A percentile compares a stretch with the other conserved stretches of the same genome.
Evolutionary conservation across 78 protist species (phyloP).

Genomic region (Pigoraptor vietnamica): DNA sequence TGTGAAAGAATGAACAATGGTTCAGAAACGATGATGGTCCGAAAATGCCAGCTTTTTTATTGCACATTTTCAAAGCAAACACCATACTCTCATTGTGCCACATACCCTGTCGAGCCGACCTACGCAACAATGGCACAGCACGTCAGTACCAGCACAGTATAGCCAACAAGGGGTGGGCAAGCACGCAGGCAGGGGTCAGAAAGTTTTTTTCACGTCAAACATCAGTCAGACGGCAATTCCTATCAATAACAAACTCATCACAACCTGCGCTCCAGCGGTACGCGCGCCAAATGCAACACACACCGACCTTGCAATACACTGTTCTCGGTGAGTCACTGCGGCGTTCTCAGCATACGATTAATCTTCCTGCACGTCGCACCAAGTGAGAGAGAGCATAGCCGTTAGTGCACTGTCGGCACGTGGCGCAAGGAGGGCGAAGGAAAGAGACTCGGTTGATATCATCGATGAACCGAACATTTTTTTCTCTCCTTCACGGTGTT

Average conservation of each 20-base stretch:
- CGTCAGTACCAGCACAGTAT: not conserved
- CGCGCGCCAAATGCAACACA: not conserved
- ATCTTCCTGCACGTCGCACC: no score
- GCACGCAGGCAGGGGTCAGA: not conserved
- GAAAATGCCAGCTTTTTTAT: no score
- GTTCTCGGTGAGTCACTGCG: no score
- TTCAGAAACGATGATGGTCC: no score
- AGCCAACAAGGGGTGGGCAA: not conserved
- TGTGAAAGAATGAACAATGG: no score
- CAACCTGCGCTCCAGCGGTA: not conserved
- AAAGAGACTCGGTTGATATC: not conserved
- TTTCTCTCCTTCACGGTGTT: not conserved
- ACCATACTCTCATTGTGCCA: no score
- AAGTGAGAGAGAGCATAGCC: no score
- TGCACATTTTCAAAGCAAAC: no score
- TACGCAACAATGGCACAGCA: no score
- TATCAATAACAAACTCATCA: not conserved
- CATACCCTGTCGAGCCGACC: no score
- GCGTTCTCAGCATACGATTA: no score
- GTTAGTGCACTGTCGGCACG: not conserved
- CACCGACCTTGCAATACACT: no score
- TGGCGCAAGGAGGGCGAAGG: not conserved
- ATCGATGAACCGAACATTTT: not conserved
- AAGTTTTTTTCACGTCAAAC: not conserved
- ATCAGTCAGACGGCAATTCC: not conserved